phyloP scores from a whole-genome alignment of 2,329 filamentous ascomycete species.

The Cordyceps militaris region DNA sequence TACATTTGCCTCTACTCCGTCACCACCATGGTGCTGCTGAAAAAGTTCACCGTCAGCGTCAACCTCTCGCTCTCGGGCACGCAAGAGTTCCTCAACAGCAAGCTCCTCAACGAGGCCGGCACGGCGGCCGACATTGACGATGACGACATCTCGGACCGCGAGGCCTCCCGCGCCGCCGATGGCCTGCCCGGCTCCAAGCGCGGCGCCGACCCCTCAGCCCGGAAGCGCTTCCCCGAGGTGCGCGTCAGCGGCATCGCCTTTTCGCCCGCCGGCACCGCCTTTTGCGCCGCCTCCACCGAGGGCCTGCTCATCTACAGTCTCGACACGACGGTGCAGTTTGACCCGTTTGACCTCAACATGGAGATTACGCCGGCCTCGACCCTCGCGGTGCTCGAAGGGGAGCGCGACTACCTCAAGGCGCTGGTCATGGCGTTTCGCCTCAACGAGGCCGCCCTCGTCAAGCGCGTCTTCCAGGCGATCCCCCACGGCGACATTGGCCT shows the following conservation, averaged over 20 bases:
- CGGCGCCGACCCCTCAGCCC: constrained; percentile 70
- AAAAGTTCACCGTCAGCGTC: constrained; percentile 91
- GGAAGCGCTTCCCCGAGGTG: constrained; percentile 73
- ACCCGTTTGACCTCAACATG: constrained; percentile 93
- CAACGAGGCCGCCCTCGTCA: constrained; percentile 75
- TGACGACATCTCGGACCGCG: constrained; percentile 79
- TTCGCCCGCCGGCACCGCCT: constrained; percentile 78
- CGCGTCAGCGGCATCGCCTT: constrained; percentile 80
- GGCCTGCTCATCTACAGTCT: constrained; percentile 90
- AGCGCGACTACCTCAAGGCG: constrained; percentile 81
- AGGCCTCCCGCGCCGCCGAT: constrained; percentile 68
- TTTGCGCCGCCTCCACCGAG: constrained; percentile 93
- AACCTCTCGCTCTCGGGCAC: constrained; percentile 95
- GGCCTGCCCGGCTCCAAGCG: constrained; percentile 80
- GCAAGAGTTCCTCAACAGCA: constrained; percentile 94
- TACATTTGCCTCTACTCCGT: constrained; percentile 98
- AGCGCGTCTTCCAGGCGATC: constrained; percentile 77
- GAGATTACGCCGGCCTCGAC: constrained; percentile 86
- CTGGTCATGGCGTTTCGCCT: constrained; percentile 96
- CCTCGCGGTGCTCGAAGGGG: constrained; percentile 56
- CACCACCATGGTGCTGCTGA: constrained; percentile 79
- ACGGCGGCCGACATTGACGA: constrained; percentile 79
- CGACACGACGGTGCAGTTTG: constrained; percentile 77
- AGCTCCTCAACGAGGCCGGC: constrained; percentile 82
- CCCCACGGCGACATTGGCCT: constrained; percentile 68